Evolutionary conservation across 768 basidiomycete genomes (phyloP).

Genomic region (Auricularia auricula-judae): DNA sequence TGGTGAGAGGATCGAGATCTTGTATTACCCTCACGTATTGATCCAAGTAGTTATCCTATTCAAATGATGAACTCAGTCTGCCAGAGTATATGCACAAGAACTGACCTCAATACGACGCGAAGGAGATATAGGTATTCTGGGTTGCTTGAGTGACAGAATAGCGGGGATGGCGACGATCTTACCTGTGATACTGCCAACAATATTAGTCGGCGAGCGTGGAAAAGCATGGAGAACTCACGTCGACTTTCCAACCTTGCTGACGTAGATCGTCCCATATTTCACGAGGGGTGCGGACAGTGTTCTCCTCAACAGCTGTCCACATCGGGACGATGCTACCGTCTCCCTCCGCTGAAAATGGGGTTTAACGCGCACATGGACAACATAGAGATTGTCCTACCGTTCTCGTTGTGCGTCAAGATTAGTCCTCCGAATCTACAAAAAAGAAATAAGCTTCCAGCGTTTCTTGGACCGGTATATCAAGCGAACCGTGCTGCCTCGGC

Average conservation of each 20-base stretch:
- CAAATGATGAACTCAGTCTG: neutral
- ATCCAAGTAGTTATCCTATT: conserved; percentile 87
- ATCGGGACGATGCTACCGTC: conserved; percentile 81
- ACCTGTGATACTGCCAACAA: conserved; percentile 5
- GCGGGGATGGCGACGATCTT: neutral
- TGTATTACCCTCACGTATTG: conserved; percentile 79
- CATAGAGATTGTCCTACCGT: conserved; percentile 35
- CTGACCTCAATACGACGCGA: conserved; percentile 81
- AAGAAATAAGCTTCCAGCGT: too few relatives aligned
- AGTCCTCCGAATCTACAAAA: conserved; percentile 69
- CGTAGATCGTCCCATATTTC: conserved; percentile 81
- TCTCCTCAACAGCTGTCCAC: conserved; percentile 82
- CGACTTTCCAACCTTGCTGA: conserved; percentile 82
- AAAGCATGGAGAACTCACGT: conserved; percentile 34
- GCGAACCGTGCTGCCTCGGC: conserved; percentile 63
- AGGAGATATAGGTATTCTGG: conserved; percentile 87
- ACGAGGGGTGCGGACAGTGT: conserved; percentile 74
- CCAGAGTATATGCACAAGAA: neutral
- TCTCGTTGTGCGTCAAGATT: conserved; percentile 87
- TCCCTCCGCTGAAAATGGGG: conserved; percentile 31
- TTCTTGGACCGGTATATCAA: conserved; percentile 3
- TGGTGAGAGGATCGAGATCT: conserved; percentile 64
- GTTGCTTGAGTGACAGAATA: conserved; percentile 2
- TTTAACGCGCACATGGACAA: neutral
- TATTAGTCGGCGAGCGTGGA: conserved; percentile 1